Evolutionary conservation across 805 yeast genomes (phyloP), one percentile per base, ranked within the genome.

Genomic region (Starmerella geochares): DNA sequence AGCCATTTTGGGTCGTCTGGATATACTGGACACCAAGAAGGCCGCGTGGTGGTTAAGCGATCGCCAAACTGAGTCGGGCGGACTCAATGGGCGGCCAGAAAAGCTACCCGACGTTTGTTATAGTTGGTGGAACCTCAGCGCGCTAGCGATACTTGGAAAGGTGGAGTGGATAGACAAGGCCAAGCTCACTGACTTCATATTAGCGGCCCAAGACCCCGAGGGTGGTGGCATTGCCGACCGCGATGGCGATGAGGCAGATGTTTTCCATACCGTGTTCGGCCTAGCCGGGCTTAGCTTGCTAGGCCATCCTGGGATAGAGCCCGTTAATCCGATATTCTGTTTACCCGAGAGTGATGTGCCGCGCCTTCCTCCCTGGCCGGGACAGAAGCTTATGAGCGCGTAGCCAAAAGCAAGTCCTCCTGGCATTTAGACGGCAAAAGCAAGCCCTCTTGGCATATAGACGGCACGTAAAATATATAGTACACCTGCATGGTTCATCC

Each of bases 101-200:
- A 92, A 92, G 63, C 68, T 86, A 17, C 95, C 97, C 0, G 99
- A 92, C 65, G 95, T 86, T n/a, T 92, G 99, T 63, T 92, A 92
- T 64, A 80, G 92, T 58, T 92, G 96, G 95, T 92, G 99, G 99
- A 94, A 87, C 9, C 64, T 87, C 20, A 81, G 94, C 1, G 75
- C 86, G 2, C 66, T 88, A 50, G 74, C 83, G 0, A 79, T 86
- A 32, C 70, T 90, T 19, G 76, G 69, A 0, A 79, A 76, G 54
- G 64, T 79, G 17, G 76, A 83, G 55, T 87, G 95, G 87, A 82
- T 92, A n/a, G 81, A 86, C 60, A 71, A 70, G 25, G 72, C 67
- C 4, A 78, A 75, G 57, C 68, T 92, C 50, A 73, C 74, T 47
- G 64, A 67, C 2, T 92, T 87, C 61, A 87, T 92, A 4, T 65